These are phyloP conservation scores for Naganishia friedmannii DNA, from an alignment of 768 basidiomycete genomes.

Conservation along the genomic window DNA sequence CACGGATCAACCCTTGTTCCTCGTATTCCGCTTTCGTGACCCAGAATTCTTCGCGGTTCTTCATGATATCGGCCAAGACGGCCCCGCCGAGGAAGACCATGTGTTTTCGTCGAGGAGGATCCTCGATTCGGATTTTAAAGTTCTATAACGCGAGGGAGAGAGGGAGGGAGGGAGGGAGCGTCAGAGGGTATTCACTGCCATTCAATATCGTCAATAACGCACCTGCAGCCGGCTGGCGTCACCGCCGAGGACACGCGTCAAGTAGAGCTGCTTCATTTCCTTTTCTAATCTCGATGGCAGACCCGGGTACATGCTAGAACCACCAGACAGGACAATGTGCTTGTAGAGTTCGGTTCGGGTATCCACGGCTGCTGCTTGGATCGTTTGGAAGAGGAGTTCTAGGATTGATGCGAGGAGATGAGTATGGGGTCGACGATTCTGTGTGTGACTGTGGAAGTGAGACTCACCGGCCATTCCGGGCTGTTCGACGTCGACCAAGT, in stretches of 20 bases:
- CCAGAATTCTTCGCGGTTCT: conserved; percentile 90
- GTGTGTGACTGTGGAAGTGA: not conserved
- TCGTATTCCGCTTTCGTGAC: conserved; percentile 90
- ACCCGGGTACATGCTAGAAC: conserved; percentile 98
- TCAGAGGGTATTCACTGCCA: not conserved
- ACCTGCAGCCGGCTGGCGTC: conserved; percentile 83
- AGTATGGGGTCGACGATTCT: conserved; percentile 19
- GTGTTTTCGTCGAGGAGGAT: conserved; percentile 95
- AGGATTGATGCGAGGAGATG: conserved; percentile 19
- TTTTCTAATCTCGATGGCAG: conserved; percentile 94
- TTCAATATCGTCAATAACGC: conserved; percentile 50
- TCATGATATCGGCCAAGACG: conserved; percentile 99
- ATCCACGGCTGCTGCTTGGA: conserved; percentile 87
- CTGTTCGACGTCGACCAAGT: conserved; percentile 93
- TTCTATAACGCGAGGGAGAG: conserved; percentile 62
- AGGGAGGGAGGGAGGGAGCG: not conserved
- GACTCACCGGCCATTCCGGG: conserved; percentile 83
- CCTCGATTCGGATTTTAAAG: conserved; percentile 99
- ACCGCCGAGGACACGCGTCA: conserved; percentile 79
- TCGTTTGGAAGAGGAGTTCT: conserved; percentile 97
- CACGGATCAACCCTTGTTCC: conserved; percentile 70
- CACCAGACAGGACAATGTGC: conserved; percentile 94
- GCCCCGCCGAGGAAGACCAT: conserved; percentile 99
- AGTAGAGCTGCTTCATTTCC: conserved; percentile 99
- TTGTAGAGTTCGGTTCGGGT: conserved; percentile 88